Percentiles rank a stretch among this genome's conserved stretches.
These are phyloP conservation scores for Verruconis gallopava DNA, from an alignment of 2,329 filamentous ascomycete species.

Conservation along the genomic window DNA sequence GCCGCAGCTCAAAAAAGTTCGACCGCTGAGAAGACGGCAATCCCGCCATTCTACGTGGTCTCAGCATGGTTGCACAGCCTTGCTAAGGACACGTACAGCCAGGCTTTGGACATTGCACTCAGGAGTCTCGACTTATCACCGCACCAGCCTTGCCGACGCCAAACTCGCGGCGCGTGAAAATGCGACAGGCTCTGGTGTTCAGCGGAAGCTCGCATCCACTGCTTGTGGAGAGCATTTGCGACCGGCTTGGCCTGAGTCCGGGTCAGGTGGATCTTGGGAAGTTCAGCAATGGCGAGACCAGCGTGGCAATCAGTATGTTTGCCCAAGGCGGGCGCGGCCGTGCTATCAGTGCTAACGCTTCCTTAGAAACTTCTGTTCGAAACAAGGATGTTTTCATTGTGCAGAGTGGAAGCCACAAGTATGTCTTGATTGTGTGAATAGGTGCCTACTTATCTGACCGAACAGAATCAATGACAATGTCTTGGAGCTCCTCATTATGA, in stretches of 20 bases:
- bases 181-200: slow-evolving; percentile 57
- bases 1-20: too few species aligned
- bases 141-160: too few species aligned
- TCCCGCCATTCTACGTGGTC: too few species aligned
- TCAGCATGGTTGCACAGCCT: too few species aligned
- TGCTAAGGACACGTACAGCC: too few species aligned
- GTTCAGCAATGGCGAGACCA: slow-evolving; percentile 59
- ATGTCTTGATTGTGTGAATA: slow-evolving; percentile 15
- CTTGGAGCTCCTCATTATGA: slow-evolving; percentile 99
- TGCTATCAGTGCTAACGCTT: slow-evolving; percentile 14
- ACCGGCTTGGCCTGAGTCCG: slow-evolving; percentile 47
- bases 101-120: too few species aligned
- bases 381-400: slow-evolving; percentile 99
- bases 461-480: slow-evolving; percentile 85
- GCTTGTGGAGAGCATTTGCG: slow-evolving; percentile 53
- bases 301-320: slow-evolving; percentile 48
- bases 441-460: slow-evolving; percentile 12
- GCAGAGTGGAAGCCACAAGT: slow-evolving; percentile 82
- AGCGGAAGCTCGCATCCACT: slow-evolving; percentile 51
- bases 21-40: too few species aligned
- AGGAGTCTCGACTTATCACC: too few species aligned
- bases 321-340: background rate
- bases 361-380: slow-evolving; percentile 53
- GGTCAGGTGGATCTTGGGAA: slow-evolving; percentile 50
- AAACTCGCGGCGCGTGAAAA: too few species aligned